Evolutionary conservation across 495 filamentous ascomycete genomes (phyloP).

Genomic region (Pyrenula aspistea): DNA sequence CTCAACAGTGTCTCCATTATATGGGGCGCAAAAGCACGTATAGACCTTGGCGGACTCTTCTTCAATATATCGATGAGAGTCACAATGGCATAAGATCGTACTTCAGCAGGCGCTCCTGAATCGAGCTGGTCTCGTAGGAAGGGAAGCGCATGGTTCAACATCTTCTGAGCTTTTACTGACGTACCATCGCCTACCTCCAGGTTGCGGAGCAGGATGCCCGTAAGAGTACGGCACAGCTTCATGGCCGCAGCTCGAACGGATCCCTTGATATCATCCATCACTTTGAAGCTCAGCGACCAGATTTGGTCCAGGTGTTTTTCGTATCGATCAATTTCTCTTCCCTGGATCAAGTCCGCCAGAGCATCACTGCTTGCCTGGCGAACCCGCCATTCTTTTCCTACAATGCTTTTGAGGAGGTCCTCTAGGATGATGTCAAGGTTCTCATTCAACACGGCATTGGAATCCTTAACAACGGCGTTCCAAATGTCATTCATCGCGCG

Average conservation of each 20-base stretch:
- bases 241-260: constrained; percentile 73
- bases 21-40: constrained; percentile 68
- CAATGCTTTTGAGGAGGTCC: constrained; percentile 71
- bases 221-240: constrained; percentile 69
- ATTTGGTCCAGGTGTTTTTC: constrained; percentile 74
- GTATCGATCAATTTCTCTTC: constrained; percentile 63
- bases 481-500: constrained; percentile 96
- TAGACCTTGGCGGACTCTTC: constrained; percentile 53
- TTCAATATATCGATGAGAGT: constrained; percentile 84
- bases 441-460: constrained; percentile 53
- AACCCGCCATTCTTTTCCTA: constrained; percentile 85
- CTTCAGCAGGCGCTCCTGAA: constrained; percentile 64
- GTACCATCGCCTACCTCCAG: constrained; percentile 71
- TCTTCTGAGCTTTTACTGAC: constrained; percentile 51
- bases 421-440: constrained; percentile 79
- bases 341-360: constrained; percentile 73
- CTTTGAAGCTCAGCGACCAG: constrained; percentile 68
- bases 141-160: constrained; percentile 75
- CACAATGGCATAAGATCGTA: constrained; percentile 57
- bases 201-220: constrained; percentile 67
- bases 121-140: constrained; percentile 87
- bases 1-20: constrained; percentile 72
- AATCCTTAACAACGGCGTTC: constrained; percentile 81
- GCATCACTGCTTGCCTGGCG: constrained; percentile 86
- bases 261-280: constrained; percentile 86